Percentiles rank a stretch among this genome's conserved stretches.
These are phyloP conservation scores for Phlyctochytrium planicorne DNA, from an alignment of 192 early-diverging fungal species.

Conservation along the genomic window DNA sequence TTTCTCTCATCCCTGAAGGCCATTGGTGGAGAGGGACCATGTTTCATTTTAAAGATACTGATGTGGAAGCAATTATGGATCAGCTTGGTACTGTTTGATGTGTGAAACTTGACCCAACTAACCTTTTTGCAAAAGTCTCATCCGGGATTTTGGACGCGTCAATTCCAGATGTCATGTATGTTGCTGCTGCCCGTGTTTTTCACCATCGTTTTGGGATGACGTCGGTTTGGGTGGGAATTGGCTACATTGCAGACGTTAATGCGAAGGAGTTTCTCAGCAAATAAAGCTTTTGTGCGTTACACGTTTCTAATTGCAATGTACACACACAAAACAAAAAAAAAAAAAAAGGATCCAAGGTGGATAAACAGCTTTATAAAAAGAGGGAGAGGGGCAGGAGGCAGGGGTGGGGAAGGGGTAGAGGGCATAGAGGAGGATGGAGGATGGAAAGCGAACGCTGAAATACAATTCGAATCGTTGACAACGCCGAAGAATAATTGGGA, in stretches of 20 bases:
- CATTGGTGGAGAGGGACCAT: constrained; percentile 10
- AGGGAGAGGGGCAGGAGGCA: neutral
- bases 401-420: too few species aligned
- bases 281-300: too few species aligned
- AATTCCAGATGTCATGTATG: constrained; percentile 14
- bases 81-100: constrained; percentile 12
- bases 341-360: neutral
- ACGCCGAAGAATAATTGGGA: too few species aligned
- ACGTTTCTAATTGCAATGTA: neutral
- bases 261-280: too few species aligned
- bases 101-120: neutral
- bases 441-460: too few species aligned
- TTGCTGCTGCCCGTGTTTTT: constrained; percentile 16
- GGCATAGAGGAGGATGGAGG: too few species aligned
- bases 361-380: constrained; percentile 1
- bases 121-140: neutral
- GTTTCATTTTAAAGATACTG: constrained; percentile 14
- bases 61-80: constrained; percentile 22
- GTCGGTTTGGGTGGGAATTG: constrained; percentile 15
- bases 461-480: too few species aligned
- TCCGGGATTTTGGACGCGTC: constrained; percentile 14
- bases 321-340: neutral
- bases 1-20: constrained; percentile 6
- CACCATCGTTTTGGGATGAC: neutral
- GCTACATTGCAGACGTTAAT: too few species aligned